phyloP scores from a whole-genome alignment of 768 basidiomycete genomes.

The Tylopilus rubrobrunneus region DNA sequence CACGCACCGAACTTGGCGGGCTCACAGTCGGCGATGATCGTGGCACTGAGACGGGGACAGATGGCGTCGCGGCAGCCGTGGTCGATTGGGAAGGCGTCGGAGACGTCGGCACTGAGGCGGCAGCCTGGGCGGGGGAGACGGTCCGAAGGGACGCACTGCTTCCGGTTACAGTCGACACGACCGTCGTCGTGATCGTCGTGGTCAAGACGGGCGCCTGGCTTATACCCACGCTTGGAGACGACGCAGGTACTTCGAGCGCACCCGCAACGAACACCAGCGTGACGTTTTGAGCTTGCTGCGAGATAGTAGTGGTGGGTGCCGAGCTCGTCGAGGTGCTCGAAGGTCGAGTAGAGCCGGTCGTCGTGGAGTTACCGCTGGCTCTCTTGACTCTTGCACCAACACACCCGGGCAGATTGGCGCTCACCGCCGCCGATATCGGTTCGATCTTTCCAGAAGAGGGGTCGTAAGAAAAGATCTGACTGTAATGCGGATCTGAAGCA shows the following conservation, averaged over 20 bases:
- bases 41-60: background rate
- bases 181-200: conserved; percentile 27
- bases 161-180: conserved; percentile 11
- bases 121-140: conserved; percentile 12
- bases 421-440: conserved; percentile 46
- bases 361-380: conserved; percentile 6
- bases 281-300: conserved; percentile 34
- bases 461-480: conserved; percentile 61
- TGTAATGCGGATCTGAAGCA: conserved; percentile 30
- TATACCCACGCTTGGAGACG: background rate
- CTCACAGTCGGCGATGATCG: conserved; percentile 6
- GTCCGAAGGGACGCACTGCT: background rate
- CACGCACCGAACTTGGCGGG: background rate
- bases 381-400: conserved; percentile 14
- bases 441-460: conserved; percentile 42
- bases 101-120: conserved; percentile 10
- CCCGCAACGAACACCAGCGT: conserved; percentile 51
- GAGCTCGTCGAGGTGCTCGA: conserved; percentile 18
- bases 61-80: background rate
- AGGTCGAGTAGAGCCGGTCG: conserved; percentile 3
- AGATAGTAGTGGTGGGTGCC: conserved; percentile 5
- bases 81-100: conserved; percentile 4
- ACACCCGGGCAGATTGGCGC: conserved; percentile 11
- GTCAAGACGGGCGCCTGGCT: conserved; percentile 13
- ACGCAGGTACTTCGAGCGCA: conserved; percentile 27